Base-by-base conservation (phyloP, 129 eudicot species). In the Tagetes erecta region DNA sequence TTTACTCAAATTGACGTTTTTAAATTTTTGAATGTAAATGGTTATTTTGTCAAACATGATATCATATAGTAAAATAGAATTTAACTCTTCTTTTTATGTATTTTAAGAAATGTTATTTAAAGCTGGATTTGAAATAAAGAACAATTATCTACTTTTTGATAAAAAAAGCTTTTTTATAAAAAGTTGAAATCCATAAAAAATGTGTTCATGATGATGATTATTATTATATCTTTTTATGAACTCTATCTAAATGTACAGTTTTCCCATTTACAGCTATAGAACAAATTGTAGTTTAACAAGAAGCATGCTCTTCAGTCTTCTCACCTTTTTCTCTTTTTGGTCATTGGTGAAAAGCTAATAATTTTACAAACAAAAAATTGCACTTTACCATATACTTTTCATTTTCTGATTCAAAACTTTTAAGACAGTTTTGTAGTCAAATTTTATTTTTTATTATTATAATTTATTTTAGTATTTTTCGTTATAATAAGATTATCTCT, bases 251-350 rank as follows among this genome's bases (percentile, higher is more conserved):
- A 27, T 58, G n/a, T 31, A 31, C n/a, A 59, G 41, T 59, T 0
- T 59, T 59, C 41, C 65, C 40, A 59, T 20, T 9, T 59, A 33
- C 14, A 59, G 20, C 65, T 12, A 36, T 13, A 36, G 6, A 62
- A 62, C 45, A 64, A 64, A 5, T 9, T 79, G 68, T 66, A 79
- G 78, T 79, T 66, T 79, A 44, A 53, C 38, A 65, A 73, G 68
- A 67, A 79, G 78, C 83, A 72, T 79, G 79, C 83, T 64, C 73
- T 53, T 72, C 59, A 74, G 78, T 64, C 73, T 53, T 72, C 59
- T 63, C 4, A 44, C 56, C 77, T 67, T 72, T 71, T 79, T 64
- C 41, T 62, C 74, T 65, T 79, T 63, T 38, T 66, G 45, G 78
- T 55, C 31, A 11, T 45, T 65, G 74, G 41, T 79, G 62, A 35